These are phyloP conservation scores for Schizochytrium sp. DNA, from an alignment of 108 stramenopile species.

Conservation along the genomic window DNA sequence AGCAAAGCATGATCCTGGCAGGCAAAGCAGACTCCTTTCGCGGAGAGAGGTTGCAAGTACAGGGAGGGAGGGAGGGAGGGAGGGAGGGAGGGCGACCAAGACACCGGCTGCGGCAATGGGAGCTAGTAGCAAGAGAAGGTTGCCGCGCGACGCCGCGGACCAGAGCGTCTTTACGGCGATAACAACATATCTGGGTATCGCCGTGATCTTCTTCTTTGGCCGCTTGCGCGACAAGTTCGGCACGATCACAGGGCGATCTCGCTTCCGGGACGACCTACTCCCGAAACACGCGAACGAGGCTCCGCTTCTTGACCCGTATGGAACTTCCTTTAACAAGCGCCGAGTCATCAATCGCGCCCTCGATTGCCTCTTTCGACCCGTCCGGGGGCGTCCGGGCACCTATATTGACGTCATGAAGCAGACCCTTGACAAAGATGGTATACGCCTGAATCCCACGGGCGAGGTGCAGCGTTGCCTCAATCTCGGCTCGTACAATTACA, in stretches of 20 bases:
- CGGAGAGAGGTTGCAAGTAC: too few species aligned
- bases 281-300: background rate
- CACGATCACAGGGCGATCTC: conserved; percentile 58
- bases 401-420: conserved; percentile 80
- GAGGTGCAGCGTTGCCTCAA: conserved; percentile 1
- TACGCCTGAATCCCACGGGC: conserved; percentile 58
- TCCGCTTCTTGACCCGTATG: conserved; percentile 16
- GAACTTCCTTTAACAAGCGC: conserved; percentile 72
- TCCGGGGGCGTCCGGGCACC: conserved; percentile 75
- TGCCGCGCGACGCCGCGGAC: background rate
- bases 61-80: too few species aligned
- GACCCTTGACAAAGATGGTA: conserved; percentile 68
- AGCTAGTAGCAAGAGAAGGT: too few species aligned
- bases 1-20: too few species aligned
- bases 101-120: too few species aligned
- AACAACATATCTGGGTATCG: conserved; percentile 89
- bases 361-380: conserved; percentile 94
- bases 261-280: conserved; percentile 42
- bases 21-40: too few species aligned
- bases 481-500: conserved; percentile 36
- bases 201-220: conserved; percentile 80
- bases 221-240: conserved; percentile 85
- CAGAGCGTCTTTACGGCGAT: conserved; percentile 59
- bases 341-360: conserved; percentile 88
- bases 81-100: too few species aligned